Evolutionary conservation across 441 rosid species (phyloP).

Genomic region (Brassica hybrid): DNA sequence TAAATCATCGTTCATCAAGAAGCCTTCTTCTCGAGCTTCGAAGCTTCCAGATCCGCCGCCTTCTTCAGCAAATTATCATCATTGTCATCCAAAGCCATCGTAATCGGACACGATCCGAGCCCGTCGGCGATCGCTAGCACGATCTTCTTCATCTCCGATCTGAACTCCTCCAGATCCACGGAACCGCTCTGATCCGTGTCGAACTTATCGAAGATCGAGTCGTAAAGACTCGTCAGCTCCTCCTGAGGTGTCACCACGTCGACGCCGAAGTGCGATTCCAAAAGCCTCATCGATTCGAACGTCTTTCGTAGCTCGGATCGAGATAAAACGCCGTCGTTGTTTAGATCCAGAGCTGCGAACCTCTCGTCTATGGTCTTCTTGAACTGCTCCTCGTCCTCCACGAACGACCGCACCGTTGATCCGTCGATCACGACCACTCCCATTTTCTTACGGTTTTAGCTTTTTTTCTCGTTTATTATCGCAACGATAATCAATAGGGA

Average conservation of each 20-base stretch:
- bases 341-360: conserved; percentile 63
- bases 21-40: conserved; percentile 48
- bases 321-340: conserved; percentile 82
- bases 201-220: conserved; percentile 78
- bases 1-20: not conserved
- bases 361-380: conserved; percentile 58
- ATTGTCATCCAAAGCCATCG: conserved; percentile 80
- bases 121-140: conserved; percentile 92
- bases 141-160: conserved; percentile 75
- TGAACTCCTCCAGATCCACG: conserved; percentile 73
- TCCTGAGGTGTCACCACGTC: conserved; percentile 69
- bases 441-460: conserved; percentile 43
- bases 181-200: conserved; percentile 68
- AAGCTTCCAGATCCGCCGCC: conserved; percentile 88
- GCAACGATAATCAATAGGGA: not conserved
- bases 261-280: conserved; percentile 76
- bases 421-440: conserved; percentile 86
- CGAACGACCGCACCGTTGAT: conserved; percentile 74
- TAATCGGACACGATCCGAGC: conserved; percentile 74
- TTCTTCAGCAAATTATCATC: conserved; percentile 61
- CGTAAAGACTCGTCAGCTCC: conserved; percentile 67
- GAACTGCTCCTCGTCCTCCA: conserved; percentile 65
- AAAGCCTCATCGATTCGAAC: conserved; percentile 72
- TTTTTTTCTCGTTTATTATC: not conserved
- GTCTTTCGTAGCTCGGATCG: conserved; percentile 75